Base-by-base conservation (phyloP, 306 rosid genomes). In the Glycine tomentella region DNA sequence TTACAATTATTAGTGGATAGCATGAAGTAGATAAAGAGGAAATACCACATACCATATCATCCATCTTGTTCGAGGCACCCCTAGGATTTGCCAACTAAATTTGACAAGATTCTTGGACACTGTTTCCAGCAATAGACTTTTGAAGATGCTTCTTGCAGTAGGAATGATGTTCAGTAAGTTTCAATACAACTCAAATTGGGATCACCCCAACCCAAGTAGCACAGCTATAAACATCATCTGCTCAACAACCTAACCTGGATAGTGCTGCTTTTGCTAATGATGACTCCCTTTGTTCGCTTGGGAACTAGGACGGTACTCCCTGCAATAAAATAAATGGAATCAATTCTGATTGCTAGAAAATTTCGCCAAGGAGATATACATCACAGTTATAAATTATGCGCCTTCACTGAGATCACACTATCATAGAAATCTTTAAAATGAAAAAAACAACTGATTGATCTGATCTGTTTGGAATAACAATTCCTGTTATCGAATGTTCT, bases 41-140 rank as follows among this genome's bases (percentile, higher is more conserved):
- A 70, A 75, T 46, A 69, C 20, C 40, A 86, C 68, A 25, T 71
- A 83, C 85, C 66, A 77, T 50, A 61, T 56, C 68, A 9, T 64
- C 82, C 73, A 57, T 55, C 50, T 7, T 55, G 65, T 75, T 17
- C 42, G 57, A 70, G 59, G 38, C 72, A 40, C n/a, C 70, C 9
- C n/a, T 25, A 52, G 8, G 49, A 65, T 79, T 38, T 4, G n/a
- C 82, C 52, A 51, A 76, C 20, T 85, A 48, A 69, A 66, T 72
- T 59, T 49, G 77, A 31, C 15, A 36, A 66, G 48, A 25, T 36
- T 72, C 58, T 75, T 50, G 25, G 38, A 65, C 68, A 72, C 14
- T 34, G 42, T 69, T 46, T 62, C 64, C 65, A 16, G 5, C 12
- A 10, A 20, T 10, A 72, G 52, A 77, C 53, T 85, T 72, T 34